Base-by-base conservation (phyloP, 2,329 filamentous ascomycete genomes). In the Colletotrichum sp. region DNA sequence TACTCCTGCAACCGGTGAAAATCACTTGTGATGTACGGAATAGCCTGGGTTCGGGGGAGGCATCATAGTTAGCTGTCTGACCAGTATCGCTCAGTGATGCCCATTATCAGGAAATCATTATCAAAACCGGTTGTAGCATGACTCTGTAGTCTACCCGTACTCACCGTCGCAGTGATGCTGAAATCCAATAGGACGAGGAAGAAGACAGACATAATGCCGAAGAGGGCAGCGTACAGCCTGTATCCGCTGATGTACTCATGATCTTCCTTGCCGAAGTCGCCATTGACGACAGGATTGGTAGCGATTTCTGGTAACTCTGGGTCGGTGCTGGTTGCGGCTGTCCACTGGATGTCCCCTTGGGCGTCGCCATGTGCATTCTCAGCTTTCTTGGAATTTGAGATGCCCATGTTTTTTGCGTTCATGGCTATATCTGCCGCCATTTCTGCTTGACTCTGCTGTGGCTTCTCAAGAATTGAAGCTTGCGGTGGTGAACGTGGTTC, bases 81-180 rank as follows among this genome's bases (percentile, higher is more conserved):
- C 3, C 5, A 48, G 9, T 10, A 13, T 21, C 5, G 9, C 0
- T 7, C 5, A 48, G 0, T 0, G 18, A 21, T 48, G 10, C n/a
- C 5, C 43, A 0, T 4, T 10, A 21, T 48, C n/a, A 0, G n/a
- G 1, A 0, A 48, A 21, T 0, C 43, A 7, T 21, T 3, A 4
- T n/a, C 0, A 4, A 48, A 48, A 0, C 18, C 18, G 43, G 5
- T n/a, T 4, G 43, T 2, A 4, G 0, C 2, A 48, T 7, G 43
- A 13, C 10, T 2, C 5, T n/a, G 5, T 43, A 5, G 5, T n/a
- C 38, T n/a, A 48, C 38, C 38, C 10, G 9, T n/a, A 48, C 43
- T 48, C 43, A 48, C 43, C 18, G 43, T 48, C n/a, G 43, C 43
- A 48, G 43, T 48, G 43, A 48, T 48, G 43, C 43, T 48, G 43